Evolutionary conservation across 2,329 filamentous ascomycete species (phyloP).

Genomic region (Bipolaris sorokiniana): DNA sequence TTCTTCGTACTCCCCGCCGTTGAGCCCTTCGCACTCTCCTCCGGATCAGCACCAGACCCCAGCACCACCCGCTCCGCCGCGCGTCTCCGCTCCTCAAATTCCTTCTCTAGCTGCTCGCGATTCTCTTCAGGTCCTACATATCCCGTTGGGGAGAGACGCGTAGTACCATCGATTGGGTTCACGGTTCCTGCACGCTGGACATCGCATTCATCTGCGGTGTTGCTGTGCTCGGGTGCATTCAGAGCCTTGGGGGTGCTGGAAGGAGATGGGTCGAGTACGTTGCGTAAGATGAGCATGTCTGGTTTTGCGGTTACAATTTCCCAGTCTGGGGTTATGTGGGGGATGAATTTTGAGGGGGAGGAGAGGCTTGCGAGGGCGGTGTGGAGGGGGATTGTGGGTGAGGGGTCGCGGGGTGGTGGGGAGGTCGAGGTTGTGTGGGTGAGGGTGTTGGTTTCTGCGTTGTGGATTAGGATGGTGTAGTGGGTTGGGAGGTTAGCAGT

Average conservation of each 20-base stretch:
- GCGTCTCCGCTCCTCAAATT: constrained; percentile 33
- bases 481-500: constrained; percentile 11
- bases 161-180: constrained; percentile 48
- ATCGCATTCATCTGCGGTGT: not conserved
- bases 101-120: constrained; percentile 28
- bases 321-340: constrained; percentile 33
- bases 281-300: constrained; percentile 39
- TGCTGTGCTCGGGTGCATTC: not conserved
- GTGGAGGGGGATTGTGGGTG: constrained; percentile 32
- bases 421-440: constrained; percentile 35
- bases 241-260: not conserved
- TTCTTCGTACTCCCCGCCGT: not conserved
- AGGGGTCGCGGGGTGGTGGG: constrained; percentile 20
- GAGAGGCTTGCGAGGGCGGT: constrained; percentile 37
- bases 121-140: constrained; percentile 39
- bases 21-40: not conserved
- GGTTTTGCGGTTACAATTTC: constrained; percentile 39
- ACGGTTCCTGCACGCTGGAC: constrained; percentile 7
- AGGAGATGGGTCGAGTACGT: not conserved
- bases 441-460: constrained; percentile 33
- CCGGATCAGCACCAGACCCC: not conserved
- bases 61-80: constrained; percentile 21
- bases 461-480: constrained; percentile 38
- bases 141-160: constrained; percentile 42
- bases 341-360: constrained; percentile 39